These are phyloP conservation scores for Taxawa tesnikishii DNA, from an alignment of 2,329 filamentous ascomycete species.

Conservation along the genomic window DNA sequence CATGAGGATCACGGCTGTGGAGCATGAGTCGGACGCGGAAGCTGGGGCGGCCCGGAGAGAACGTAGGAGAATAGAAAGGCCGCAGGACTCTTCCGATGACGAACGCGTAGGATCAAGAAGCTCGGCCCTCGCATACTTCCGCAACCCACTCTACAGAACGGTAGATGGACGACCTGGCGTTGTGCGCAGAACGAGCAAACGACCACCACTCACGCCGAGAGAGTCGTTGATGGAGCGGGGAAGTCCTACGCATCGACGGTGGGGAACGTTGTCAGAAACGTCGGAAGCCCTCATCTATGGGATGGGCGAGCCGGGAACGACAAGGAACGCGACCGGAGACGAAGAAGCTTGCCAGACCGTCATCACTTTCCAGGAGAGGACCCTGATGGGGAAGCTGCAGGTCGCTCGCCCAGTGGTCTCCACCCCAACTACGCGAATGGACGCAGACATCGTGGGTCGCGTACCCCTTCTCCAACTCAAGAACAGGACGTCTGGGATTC, in stretches of 20 bases:
- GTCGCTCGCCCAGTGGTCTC: conserved; percentile 1
- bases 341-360: conserved; percentile 11
- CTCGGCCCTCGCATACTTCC: conserved; percentile 35
- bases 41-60: conserved; percentile 4
- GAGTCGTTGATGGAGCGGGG: conserved; percentile 20
- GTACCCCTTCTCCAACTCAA: conserved; percentile 4
- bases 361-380: conserved; percentile 13
- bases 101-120: conserved; percentile 29
- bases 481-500: conserved; percentile 2
- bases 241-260: conserved; percentile 22
- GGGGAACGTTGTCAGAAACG: conserved; percentile 21
- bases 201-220: conserved; percentile 18
- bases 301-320: conserved; percentile 13
- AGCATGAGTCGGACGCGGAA: conserved; percentile 11
- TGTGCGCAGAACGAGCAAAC: conserved; percentile 24
- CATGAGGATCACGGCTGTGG: conserved; percentile 7
- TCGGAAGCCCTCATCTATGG: conserved; percentile 23
- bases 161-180: conserved; percentile 29
- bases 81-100: conserved; percentile 18
- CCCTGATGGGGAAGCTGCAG: conserved; percentile 7
- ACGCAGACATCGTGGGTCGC: conserved; percentile 5
- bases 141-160: conserved; percentile 36
- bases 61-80: conserved; percentile 9
- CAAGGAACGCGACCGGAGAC: conserved; percentile 7
- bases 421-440: conserved; percentile 7